These are phyloP conservation scores for Hyparrhenia diplandra DNA, from an alignment of 176 grass and related monocot genomes.

Conservation along the genomic window DNA sequence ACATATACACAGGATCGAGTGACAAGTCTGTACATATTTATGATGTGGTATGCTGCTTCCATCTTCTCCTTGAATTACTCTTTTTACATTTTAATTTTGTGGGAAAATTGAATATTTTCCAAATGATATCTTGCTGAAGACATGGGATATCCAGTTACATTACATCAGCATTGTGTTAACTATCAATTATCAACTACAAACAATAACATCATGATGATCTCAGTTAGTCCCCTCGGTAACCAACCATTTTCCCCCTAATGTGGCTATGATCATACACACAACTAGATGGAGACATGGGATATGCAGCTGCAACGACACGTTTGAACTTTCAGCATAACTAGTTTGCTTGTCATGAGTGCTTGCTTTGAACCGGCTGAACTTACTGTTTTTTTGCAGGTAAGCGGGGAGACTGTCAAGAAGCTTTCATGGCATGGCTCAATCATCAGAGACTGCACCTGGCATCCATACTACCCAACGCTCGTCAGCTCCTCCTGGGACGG, in stretches of 20 bases:
- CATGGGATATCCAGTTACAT: neutral
- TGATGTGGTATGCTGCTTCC: constrained; percentile 59
- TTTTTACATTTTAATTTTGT: neutral
- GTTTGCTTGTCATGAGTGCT: neutral
- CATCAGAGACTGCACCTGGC: constrained; percentile 95
- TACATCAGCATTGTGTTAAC: neutral
- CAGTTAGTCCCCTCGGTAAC: no score
- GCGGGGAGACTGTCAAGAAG: constrained; percentile 41
- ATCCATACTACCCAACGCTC: constrained; percentile 55
- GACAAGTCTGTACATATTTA: constrained; percentile 79
- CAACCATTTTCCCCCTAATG: neutral
- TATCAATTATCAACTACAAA: neutral
- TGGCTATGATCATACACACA: neutral
- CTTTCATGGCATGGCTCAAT: constrained; percentile 58
- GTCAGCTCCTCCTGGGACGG: constrained; percentile 89
- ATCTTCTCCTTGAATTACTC: constrained; percentile 3
- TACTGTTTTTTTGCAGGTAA: constrained; percentile 45
- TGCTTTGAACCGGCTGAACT: neutral
- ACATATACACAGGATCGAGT: constrained; percentile 94
- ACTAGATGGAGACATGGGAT: neutral
- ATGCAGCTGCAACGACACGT: no score
- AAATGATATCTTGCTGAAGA: neutral
- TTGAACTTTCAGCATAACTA: neutral
- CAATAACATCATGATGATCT: neutral
- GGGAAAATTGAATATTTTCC: neutral